phyloP scores from a whole-genome alignment of 495 filamentous ascomycete genomes.

The Talaromyces liani region DNA sequence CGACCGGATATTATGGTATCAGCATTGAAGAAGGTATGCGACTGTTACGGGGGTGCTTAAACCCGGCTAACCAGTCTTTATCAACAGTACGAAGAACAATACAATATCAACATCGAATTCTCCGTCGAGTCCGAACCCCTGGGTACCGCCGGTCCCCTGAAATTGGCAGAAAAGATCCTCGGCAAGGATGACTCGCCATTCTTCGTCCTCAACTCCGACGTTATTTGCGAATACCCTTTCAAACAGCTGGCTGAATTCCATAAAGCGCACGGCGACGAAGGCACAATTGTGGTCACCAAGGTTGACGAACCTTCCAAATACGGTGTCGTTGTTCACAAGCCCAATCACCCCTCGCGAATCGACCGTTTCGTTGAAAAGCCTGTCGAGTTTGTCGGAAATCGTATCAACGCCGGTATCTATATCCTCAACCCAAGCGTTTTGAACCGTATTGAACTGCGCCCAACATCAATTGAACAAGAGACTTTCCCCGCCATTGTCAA shows the following conservation, averaged over 20 bases:
- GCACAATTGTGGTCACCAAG: constrained; percentile 98
- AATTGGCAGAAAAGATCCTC: constrained; percentile 89
- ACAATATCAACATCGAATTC: constrained; percentile 91
- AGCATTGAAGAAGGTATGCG: constrained; percentile 56
- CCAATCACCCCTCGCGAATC: constrained; percentile 82
- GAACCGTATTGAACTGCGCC: constrained; percentile 86
- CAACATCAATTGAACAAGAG: constrained; percentile 99
- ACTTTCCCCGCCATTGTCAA: constrained; percentile 93
- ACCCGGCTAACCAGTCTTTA: background rate
- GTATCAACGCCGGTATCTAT: constrained; percentile 99
- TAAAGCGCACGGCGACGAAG: constrained; percentile 86
- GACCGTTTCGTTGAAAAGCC: constrained; percentile 99
- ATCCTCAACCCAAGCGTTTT: constrained; percentile 93
- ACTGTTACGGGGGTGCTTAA: background rate
- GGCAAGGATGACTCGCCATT: constrained; percentile 90
- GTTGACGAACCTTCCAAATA: constrained; percentile 99
- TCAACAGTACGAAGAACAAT: constrained; percentile 77
- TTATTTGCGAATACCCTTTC: constrained; percentile 98
- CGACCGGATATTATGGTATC: constrained; percentile 90
- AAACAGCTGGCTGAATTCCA: constrained; percentile 81
- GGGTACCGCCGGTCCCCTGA: constrained; percentile 91
- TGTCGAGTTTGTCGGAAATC: constrained; percentile 97
- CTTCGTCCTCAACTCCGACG: constrained; percentile 98
- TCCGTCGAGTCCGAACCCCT: constrained; percentile 93
- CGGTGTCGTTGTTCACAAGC: constrained; percentile 97